Conservation (phyloP, 2,329 filamentous ascomycete species). For the Fusarium illudens region DNA sequence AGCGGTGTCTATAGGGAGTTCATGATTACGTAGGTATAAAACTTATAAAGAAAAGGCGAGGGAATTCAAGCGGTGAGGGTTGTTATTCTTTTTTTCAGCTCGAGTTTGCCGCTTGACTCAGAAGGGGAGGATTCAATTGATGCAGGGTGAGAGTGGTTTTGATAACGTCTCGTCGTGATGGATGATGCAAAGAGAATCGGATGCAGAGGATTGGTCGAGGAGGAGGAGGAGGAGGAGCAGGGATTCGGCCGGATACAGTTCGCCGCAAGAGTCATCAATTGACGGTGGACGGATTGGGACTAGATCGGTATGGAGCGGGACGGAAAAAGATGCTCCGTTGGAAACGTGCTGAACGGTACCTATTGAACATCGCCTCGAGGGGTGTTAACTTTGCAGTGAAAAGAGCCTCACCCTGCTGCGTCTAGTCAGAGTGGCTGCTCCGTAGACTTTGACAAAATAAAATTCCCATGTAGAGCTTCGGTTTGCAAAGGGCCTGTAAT, state of each 20-base stretch:
- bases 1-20: conserved; percentile 24
- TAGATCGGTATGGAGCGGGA: neutral
- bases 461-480: no score
- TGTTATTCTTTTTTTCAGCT: neutral
- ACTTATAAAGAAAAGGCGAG: neutral
- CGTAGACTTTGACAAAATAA: no score
- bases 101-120: conserved; percentile 30
- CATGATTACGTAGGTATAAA: conserved; percentile 36
- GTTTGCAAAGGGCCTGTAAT: no score
- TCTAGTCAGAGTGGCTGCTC: no score
- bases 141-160: neutral
- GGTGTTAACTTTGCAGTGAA: neutral
- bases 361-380: neutral
- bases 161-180: conserved; percentile 23
- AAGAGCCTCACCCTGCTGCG: no score
- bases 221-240: neutral
- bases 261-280: conserved; percentile 31
- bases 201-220: conserved; percentile 19
- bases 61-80: neutral
- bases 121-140: conserved; percentile 5
- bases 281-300: conserved; percentile 21
- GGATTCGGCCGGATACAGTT: conserved; percentile 1
- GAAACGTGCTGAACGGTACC: neutral
- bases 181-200: conserved; percentile 36
- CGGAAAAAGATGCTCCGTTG: neutral